Evolutionary conservation across 768 basidiomycete genomes (phyloP), one percentile per base, ranked within the genome.

Genomic region (Lentinula raphanica): DNA sequence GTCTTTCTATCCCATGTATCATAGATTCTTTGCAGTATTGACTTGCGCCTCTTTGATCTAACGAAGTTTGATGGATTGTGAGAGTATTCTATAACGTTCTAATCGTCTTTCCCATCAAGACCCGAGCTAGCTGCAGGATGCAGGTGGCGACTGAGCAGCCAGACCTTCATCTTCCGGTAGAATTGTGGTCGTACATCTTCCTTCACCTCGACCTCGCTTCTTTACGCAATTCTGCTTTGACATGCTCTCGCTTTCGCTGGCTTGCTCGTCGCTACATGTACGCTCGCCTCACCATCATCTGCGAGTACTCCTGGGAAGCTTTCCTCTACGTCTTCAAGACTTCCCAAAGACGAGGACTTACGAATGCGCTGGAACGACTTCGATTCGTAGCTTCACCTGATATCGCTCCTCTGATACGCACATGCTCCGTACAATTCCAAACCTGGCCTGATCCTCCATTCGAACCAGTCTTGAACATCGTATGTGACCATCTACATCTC

Each of bases 351-450:
- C 35, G 31, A 45, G 49, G 38, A 12, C 27, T 59, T 9, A 8
- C 29, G 15, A 21, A 53, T 15, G 21, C 31, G 13, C 48, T 38
- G 13, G 39, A 54, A 17, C 39, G 59, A 6, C 59, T 62, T 11
- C 53, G 39, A 8, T 62, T 62, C 44, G 46, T 57, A n/a, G 48
- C 40, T 28, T 59, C 55, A 8, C 48, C 59, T 8, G 55, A 44
- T 15, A 58, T 62, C 19, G 49, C 56, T 17, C 42, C 49, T 17
- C 36, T 45, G 19, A 45, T 62, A 17, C 62, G 49, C 21, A 29
- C 54, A 35, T 62, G 62, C 48, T 35, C 56, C 17, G 5, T 62
- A 21, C n/a, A 49, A 21, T 57, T 42, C 23, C 39, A 54, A 28
- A 35, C 11, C 19, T 54, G 51, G 59, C 59, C 39, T 23, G 58